phyloP scores from a whole-genome alignment of 441 rosid species.

The Hypseocharis bilobata region DNA sequence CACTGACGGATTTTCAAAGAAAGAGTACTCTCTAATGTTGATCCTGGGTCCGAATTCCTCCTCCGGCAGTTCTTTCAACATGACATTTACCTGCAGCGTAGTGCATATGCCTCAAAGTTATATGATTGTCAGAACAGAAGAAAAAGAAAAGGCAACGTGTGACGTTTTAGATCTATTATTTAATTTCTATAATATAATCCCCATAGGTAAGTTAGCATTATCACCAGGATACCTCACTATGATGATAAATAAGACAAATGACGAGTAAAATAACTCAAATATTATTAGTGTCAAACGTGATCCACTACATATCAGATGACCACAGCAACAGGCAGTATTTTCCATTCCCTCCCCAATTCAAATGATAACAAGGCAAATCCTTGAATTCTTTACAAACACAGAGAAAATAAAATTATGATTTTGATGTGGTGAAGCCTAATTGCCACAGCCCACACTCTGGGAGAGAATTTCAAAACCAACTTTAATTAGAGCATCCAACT shows the following conservation, averaged over 20 bases:
- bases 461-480: neutral
- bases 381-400: neutral
- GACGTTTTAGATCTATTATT: neutral
- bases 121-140: slow-evolving; percentile 8
- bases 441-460: neutral
- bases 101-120: slow-evolving; percentile 15
- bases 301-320: neutral
- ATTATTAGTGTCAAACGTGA: neutral
- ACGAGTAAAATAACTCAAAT: neutral
- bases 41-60: slow-evolving; percentile 88
- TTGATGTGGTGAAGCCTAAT: neutral
- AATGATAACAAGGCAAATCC: neutral
- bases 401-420: no score
- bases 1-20: slow-evolving; percentile 63
- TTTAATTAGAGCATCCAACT: neutral
- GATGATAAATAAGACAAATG: neutral
- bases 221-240: neutral
- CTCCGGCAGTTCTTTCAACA: slow-evolving; percentile 53
- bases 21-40: slow-evolving; percentile 72
- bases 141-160: neutral
- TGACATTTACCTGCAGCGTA: slow-evolving; percentile 59
- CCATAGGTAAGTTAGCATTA: neutral
- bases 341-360: neutral
- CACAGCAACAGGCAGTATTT: neutral
- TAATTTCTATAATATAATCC: neutral